Conservation (phyloP, 768 basidiomycete species). For the Cantharellus anzutake region DNA sequence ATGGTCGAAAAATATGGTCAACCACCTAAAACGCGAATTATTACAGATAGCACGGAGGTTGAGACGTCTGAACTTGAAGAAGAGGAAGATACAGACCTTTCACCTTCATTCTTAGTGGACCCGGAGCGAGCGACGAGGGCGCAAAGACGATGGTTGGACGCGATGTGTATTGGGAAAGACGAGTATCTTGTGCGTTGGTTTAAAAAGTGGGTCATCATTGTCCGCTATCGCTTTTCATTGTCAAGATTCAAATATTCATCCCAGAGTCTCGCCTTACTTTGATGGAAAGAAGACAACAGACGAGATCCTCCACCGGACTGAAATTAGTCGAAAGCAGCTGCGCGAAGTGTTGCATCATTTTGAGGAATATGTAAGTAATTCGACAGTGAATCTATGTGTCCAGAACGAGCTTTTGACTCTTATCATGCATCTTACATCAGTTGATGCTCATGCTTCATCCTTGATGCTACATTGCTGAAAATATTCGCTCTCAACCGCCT, state of each 20-base stretch:
- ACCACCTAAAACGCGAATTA: not conserved
- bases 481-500: too few species aligned
- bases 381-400: too few species aligned
- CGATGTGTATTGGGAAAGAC: conserved; percentile 77
- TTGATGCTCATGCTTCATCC: too few species aligned
- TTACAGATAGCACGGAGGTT: not conserved
- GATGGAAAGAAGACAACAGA: conserved; percentile 85
- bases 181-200: conserved; percentile 50
- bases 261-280: conserved; percentile 80
- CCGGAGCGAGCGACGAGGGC: conserved; percentile 63
- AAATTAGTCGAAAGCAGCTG: conserved; percentile 67
- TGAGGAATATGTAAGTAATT: conserved; percentile 57
- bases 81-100: conserved; percentile 25
- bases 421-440: too few species aligned
- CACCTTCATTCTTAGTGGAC: conserved; percentile 53
- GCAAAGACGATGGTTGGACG: conserved; percentile 70
- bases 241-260: not conserved
- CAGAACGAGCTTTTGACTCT: too few species aligned
- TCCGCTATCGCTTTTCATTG: not conserved
- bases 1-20: not conserved
- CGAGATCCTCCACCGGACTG: conserved; percentile 80
- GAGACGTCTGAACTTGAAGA: not conserved
- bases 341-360: conserved; percentile 71
- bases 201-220: conserved; percentile 36
- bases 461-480: too few species aligned